These are phyloP conservation scores for Orbilia quercus DNA, from an alignment of 2,329 filamentous ascomycete genomes.

Conservation along the genomic window DNA sequence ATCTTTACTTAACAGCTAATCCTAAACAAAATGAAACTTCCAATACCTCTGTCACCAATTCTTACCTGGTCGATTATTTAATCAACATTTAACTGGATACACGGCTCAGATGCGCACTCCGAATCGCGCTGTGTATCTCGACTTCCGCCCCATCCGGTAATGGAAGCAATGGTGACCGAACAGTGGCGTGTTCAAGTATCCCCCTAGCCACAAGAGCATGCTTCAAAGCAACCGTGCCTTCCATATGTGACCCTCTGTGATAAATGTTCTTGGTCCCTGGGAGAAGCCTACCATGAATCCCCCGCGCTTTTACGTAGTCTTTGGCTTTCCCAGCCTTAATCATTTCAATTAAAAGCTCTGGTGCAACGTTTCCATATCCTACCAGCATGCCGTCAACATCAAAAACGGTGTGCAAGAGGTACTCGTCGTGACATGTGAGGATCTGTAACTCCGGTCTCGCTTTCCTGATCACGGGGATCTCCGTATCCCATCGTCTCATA, in stretches of 20 bases:
- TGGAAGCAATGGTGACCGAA: conserved; percentile 67
- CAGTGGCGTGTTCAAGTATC: conserved; percentile 67
- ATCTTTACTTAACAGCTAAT: too few species aligned
- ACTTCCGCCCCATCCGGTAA: conserved; percentile 64
- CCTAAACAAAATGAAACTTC: too few species aligned
- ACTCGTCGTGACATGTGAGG: conserved; percentile 69
- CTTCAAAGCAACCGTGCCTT: conserved; percentile 68
- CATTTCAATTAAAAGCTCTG: conserved; percentile 67
- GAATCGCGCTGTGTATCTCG: conserved; percentile 65
- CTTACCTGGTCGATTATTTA: neutral
- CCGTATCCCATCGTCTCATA: conserved; percentile 70
- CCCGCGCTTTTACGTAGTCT: conserved; percentile 66
- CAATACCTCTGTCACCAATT: neutral
- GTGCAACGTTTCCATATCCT: conserved; percentile 69
- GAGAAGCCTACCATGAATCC: conserved; percentile 67
- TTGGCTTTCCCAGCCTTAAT: conserved; percentile 67
- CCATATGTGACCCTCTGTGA: conserved; percentile 69
- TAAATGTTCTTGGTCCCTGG: conserved; percentile 69
- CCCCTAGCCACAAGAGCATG: conserved; percentile 68
- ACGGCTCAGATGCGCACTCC: conserved; percentile 60
- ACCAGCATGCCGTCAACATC: conserved; percentile 69
- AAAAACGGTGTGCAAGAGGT: conserved; percentile 68
- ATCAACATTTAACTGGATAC: neutral
- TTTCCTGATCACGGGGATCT: conserved; percentile 68
- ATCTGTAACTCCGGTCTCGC: conserved; percentile 67